Evolutionary conservation across 2,329 filamentous ascomycete species (phyloP).

Genomic region (Colletotrichum brevisporum): DNA sequence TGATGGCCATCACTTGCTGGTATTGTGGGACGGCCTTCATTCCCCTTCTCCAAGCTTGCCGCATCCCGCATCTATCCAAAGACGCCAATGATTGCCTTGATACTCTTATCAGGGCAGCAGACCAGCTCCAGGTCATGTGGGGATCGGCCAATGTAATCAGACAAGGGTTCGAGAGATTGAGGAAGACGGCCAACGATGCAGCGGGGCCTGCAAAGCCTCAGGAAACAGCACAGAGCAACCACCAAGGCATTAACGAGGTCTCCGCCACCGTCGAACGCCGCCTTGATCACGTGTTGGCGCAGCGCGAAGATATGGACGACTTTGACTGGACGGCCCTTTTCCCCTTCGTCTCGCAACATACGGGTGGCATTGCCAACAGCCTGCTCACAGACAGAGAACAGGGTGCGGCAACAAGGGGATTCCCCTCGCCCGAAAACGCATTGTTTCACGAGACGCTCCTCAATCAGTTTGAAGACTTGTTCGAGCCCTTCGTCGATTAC

Average conservation of each 20-base stretch:
- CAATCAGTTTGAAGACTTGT: slow-evolving; percentile 45
- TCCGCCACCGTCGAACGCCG: background rate
- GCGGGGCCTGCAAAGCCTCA: background rate
- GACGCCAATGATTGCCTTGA: slow-evolving; percentile 52
- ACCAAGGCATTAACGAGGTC: background rate
- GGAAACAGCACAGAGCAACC: background rate
- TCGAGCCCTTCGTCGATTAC: slow-evolving; percentile 38
- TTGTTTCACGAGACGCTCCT: slow-evolving; percentile 45
- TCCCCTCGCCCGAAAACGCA: slow-evolving; percentile 42
- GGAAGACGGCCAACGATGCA: slow-evolving; percentile 18
- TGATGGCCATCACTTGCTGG: slow-evolving; percentile 60
- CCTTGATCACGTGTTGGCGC: background rate
- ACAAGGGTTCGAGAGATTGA: slow-evolving; percentile 49
- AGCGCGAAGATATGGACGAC: background rate
- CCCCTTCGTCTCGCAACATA: slow-evolving; percentile 51
- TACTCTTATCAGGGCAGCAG: slow-evolving; percentile 49
- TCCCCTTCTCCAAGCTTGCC: slow-evolving; percentile 55
- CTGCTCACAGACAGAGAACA: slow-evolving; percentile 44
- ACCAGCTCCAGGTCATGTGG: slow-evolving; percentile 53
- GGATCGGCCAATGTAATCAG: slow-evolving; percentile 53
- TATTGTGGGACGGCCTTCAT: slow-evolving; percentile 58
- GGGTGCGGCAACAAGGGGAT: slow-evolving; percentile 41
- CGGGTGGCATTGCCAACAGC: slow-evolving; percentile 47
- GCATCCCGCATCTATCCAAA: slow-evolving; percentile 48
- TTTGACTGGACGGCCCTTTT: slow-evolving; percentile 53